Percentiles rank a stretch among this genome's conserved stretches.
These are phyloP conservation scores for Chimonanthus praecox DNA, from an alignment of 164 flowering plant genomes.

Conservation along the genomic window DNA sequence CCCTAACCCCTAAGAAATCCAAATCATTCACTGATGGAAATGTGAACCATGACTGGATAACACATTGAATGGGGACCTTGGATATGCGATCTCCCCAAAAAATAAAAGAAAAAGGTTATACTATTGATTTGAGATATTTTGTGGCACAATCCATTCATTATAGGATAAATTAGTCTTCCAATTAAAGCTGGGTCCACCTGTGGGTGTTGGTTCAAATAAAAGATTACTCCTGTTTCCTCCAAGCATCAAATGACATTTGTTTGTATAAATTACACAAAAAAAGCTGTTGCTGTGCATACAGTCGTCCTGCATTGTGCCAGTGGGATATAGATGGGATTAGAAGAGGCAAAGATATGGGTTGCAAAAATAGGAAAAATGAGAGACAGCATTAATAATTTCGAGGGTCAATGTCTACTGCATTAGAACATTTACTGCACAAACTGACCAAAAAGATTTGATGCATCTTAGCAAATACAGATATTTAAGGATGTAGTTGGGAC, in stretches of 20 bases:
- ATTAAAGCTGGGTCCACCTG: background rate
- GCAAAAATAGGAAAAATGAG: background rate
- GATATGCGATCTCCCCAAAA: no score
- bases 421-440: background rate
- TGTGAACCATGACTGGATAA: no score
- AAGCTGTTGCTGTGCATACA: background rate
- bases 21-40: no score
- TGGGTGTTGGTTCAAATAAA: background rate
- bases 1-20: no score
- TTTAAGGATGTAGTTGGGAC: background rate
- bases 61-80: no score
- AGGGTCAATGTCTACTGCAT: no score
- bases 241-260: background rate
- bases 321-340: background rate
- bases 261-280: background rate
- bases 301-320: background rate
- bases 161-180: background rate
- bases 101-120: no score
- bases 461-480: background rate
- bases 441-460: background rate
- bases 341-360: background rate
- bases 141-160: background rate
- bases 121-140: no score
- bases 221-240: background rate
- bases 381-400: background rate